Conservation (phyloP, 805 yeast species). For the Candida krabiensis region DNA sequence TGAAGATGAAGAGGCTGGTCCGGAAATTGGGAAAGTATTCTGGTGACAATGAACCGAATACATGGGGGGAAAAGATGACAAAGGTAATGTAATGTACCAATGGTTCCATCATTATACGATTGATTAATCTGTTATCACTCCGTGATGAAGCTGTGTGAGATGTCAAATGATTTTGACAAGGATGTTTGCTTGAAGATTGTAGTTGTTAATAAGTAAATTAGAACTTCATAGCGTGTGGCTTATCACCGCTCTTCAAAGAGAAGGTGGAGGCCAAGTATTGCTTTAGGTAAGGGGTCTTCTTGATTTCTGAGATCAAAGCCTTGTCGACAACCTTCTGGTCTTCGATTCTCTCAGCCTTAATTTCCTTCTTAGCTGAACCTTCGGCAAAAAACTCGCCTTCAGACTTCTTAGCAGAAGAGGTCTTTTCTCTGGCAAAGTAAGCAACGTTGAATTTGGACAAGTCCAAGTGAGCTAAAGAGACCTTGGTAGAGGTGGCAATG, state of each 20-base stretch:
- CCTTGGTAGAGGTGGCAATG: conserved; percentile 95
- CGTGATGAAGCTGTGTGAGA: no score
- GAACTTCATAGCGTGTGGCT: conserved; percentile 97
- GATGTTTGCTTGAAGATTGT: no score
- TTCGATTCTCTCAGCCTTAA: conserved; percentile 91
- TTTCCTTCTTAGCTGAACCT: conserved; percentile 75
- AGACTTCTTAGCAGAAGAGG: conserved; percentile 77
- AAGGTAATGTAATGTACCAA: no score
- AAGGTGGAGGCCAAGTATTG: conserved; percentile 94
- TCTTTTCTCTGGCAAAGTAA: conserved; percentile 96
- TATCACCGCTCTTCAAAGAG: conserved; percentile 98
- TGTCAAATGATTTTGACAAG: no score
- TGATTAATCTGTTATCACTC: no score
- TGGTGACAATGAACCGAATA: no score
- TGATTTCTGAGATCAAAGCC: conserved; percentile 88
- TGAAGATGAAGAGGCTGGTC: no score
- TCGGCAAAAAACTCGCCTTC: conserved; percentile 92
- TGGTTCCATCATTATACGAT: no score
- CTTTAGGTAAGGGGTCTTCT: conserved; percentile 96
- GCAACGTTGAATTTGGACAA: conserved; percentile 89
- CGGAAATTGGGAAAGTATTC: no score
- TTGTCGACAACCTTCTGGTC: conserved; percentile 97
- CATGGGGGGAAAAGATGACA: no score
- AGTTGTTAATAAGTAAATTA: no score
- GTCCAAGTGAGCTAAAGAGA: conserved; percentile 74